phyloP scores from a whole-genome alignment of 208 protist species.

The Pavlovales sp. region DNA sequence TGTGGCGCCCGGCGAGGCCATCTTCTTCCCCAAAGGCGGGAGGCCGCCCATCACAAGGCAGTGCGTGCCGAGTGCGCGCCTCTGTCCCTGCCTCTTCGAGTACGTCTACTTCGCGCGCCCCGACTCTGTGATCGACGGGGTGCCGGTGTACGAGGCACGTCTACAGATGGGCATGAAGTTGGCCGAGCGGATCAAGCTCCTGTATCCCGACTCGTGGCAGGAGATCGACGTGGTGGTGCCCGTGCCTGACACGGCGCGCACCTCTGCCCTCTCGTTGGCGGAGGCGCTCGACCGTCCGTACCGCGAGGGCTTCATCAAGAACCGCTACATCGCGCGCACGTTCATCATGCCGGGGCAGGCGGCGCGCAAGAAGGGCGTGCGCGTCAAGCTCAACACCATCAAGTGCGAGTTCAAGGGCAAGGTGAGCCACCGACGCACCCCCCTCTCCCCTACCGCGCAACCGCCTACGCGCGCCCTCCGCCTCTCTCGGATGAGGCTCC shows the following conservation, averaged over 20 bases:
- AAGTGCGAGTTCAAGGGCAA: conserved; percentile 49
- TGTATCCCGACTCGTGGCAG: neutral
- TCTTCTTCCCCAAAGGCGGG: conserved; percentile 51
- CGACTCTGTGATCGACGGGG: conserved; percentile 64
- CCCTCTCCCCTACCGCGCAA: too few species aligned
- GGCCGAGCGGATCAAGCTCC: neutral
- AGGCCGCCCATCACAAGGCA: neutral
- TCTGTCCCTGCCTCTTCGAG: conserved; percentile 67
- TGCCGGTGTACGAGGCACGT: conserved; percentile 35
- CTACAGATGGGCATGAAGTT: conserved; percentile 22
- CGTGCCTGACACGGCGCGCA: conserved; percentile 55
- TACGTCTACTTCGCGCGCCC: conserved; percentile 73
- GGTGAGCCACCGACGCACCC: too few species aligned
- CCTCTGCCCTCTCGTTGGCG: conserved; percentile 44
- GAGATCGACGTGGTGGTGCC: conserved; percentile 57
- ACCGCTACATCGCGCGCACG: conserved; percentile 57
- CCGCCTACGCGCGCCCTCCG: too few species aligned
- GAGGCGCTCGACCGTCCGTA: conserved; percentile 27
- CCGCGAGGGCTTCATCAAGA: conserved; percentile 61
- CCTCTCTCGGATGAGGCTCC: too few species aligned
- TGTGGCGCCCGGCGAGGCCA: conserved; percentile 62
- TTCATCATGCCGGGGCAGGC: conserved; percentile 61
- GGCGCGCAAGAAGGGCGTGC: conserved; percentile 50
- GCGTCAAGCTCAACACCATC: conserved; percentile 53
- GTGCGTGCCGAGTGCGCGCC: neutral